phyloP scores from a whole-genome alignment of 2,329 filamentous ascomycete species.

The Arthroderma sp. region DNA sequence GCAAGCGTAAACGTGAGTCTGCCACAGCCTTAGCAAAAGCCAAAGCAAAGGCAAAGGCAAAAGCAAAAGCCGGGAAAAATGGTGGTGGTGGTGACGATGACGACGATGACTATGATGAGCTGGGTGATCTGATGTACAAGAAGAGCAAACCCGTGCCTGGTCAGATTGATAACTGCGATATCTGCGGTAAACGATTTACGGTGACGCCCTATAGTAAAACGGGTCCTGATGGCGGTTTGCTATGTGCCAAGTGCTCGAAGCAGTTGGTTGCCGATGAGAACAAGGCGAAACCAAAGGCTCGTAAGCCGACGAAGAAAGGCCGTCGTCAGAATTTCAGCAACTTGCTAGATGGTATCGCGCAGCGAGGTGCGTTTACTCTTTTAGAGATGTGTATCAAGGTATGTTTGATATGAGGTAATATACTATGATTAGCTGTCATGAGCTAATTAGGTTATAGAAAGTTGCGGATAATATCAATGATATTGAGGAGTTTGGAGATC shows the following conservation, averaged over 20 bases:
- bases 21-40: constrained; percentile 25
- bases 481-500: constrained; percentile 51
- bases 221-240: constrained; percentile 69
- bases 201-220: constrained; percentile 80
- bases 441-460: constrained; percentile 27
- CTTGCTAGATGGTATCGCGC: constrained; percentile 58
- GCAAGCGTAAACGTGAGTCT: constrained; percentile 46
- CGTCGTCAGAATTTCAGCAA: constrained; percentile 71
- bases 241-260: constrained; percentile 72
- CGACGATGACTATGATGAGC: constrained; percentile 35
- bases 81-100: constrained; percentile 28
- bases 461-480: constrained; percentile 50
- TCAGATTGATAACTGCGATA: constrained; percentile 77
- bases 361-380: constrained; percentile 30
- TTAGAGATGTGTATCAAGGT: constrained; percentile 47
- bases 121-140: constrained; percentile 42
- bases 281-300: constrained; percentile 40
- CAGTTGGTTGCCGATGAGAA: constrained; percentile 56
- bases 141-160: constrained; percentile 54
- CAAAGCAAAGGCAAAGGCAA: constrained; percentile 38
- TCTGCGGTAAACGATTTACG: constrained; percentile 77
- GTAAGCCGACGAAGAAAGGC: constrained; percentile 42
- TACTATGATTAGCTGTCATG: neutral
- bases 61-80: constrained; percentile 34
- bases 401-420: neutral